Base-by-base conservation (phyloP, 108 stramenopile genomes). In the Cyclotella distinguenda region DNA sequence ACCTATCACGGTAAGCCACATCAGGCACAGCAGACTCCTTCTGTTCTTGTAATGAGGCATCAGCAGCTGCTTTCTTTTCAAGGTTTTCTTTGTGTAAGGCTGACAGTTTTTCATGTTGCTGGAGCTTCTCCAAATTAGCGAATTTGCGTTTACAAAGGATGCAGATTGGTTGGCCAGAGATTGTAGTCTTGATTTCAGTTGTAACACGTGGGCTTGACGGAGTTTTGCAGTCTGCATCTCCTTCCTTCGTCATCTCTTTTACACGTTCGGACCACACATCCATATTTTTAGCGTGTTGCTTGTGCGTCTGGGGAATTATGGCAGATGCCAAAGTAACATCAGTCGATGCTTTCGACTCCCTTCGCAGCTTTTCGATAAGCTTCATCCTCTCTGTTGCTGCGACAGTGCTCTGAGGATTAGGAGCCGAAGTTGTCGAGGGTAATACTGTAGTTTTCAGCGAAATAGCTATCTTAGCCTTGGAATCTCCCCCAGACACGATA, bases 51-150 rank as follows among this genome's bases (percentile, higher is more conserved):
- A n/a, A 21, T 46, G 50, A 21, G 4, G 52, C 62, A 55, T 32
- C 62, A 16, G 61, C 39, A 8, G 57, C 32, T 13, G 64, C 54
- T 69, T 66, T 65, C 48, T 86, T 87, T 26, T 62, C 82, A 32
- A 90, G 43, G 51, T 93, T 94, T 11, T 74, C 53, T 72, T 85
- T 87, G 65, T 94, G 92, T 39, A 94, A 49, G 15, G 82, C 74
- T 3, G 92, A 94, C 8, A 81, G 49, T 42, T 61, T 58, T 43
- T 90, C 88, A 55, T 94, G 92, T 34, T 83, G 71, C 34, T 66
- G 65, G n/a, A 90, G 60, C 55, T 89, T 86, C 30, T 82, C 86
- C 11, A 88, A 26, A 12, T 51, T 71, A 6, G 76, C 73, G 79
- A 94, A 94, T 44, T 90, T 90, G 8, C 89, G 82, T 46, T 70